Evolutionary conservation across 257 asterid species (phyloP), one percentile per base, ranked within the genome.

Genomic region (Verbascum thapsus): DNA sequence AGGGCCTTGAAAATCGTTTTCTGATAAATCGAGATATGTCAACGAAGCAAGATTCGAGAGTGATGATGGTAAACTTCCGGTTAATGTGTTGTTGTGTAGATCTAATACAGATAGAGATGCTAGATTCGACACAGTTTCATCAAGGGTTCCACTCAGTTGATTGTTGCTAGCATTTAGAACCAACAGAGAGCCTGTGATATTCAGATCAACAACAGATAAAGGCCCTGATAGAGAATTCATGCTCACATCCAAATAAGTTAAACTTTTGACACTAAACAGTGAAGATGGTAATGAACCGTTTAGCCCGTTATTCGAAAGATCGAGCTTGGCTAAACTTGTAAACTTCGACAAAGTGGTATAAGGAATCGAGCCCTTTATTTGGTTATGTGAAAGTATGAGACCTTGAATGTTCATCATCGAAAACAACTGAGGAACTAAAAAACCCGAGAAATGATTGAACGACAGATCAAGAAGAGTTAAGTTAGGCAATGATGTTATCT

Each of bases 11-110:
- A 90, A 88, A 23, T 72, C 48, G 79, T 90, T 90, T 45, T 55
- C 73, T n/a, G 98, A 90, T 22, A 90, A 19, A 61, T 90, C 98
- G 15, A 90, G 90, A 78, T 83, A 83, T 3, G 94, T 84, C 75
- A 90, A 77, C 54, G 81, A 35, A 55, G 73, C 71, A 41, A 90
- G 90, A 43, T 50, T 56, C 0, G 96, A 76, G 50, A 90, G 85
- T 1, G 95, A 81, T 6, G 51, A 7, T 1, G 96, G 94, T 43
- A 83, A 57, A 18, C 56, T 62, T 16, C 92, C 94, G 1, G 80
- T 58, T 55, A 90, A 61, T 42, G 26, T 40, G 61, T 90, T 90
- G 67, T 76, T 79, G 73, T 88, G 96, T 51, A 88, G 76, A 63
- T 90, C 98, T 22, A 90, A 53, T 18, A 71, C 50, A 37, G 94